Evolutionary conservation across 2,329 filamentous ascomycete genomes (phyloP), one percentile per base, ranked within the genome.

Genomic region (Bipolaris sorokiniana): DNA sequence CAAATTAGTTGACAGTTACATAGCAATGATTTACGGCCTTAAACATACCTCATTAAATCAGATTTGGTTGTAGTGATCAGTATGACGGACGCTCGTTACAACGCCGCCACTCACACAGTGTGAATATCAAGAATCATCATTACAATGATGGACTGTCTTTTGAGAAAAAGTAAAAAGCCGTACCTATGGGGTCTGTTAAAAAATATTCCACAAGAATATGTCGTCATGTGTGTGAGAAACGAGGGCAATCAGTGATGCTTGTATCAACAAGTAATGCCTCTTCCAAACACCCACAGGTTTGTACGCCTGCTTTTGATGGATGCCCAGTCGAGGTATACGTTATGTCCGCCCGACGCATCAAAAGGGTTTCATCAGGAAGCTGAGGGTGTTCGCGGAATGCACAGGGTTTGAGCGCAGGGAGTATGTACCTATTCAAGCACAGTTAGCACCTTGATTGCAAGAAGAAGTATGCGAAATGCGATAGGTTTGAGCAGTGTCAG

Each of bases 301-400:
- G 85, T 87, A 88, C 83, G 83, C 79, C 80, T 80, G 78, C 78
- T 83, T 79, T 81, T 70, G 66, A 77, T 76, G 82, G 80, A 79
- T 81, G 81, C 72, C 46, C 73, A 73, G 76, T 72, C 72, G 66
- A 78, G 74, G 79, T 78, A 81, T 79, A 82, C 79, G 71, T 79
- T 88, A 82, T 87, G 85, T 86, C 85, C 85, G 85, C 85, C 85
- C 84, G 85, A 84, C 85, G 85, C 85, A 87, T 87, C 84, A 84
- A 84, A 84, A 75, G 75, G 78, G 81, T 88, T 83, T 82, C 73
- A 74, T 88, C 85, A 86, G 84, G 71, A 75, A 59, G 59, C 53
- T 38, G 41, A 33, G 44, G 45, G 48, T 42, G 23, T 59, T 54
- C 42, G 59, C 38, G 34, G 45, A 20, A 42, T 56, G 48, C 40